Evolutionary conservation across 768 basidiomycete species (phyloP).

Genomic region (Trametes cubensis): DNA sequence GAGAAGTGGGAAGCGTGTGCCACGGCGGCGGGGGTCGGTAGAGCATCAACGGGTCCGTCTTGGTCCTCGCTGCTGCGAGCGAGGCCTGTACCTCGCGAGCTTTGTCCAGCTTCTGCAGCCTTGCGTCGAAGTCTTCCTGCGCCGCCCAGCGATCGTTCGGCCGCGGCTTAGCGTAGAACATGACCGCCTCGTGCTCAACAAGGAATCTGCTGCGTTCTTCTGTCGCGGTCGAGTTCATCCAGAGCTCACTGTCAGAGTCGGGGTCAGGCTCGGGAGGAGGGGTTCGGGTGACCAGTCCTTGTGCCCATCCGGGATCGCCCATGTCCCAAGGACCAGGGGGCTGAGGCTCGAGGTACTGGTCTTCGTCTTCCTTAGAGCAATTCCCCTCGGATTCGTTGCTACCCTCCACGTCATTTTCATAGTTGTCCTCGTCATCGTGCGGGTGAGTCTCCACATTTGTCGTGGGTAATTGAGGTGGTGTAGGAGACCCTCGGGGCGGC

Average conservation of each 20-base stretch:
- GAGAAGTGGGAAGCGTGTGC: constrained; percentile 15
- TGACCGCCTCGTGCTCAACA: neutral
- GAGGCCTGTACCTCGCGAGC: neutral
- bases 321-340: neutral
- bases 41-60: constrained; percentile 22
- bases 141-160: neutral
- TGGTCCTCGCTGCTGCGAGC: neutral
- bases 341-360: neutral
- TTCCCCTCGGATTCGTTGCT: neutral
- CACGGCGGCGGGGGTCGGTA: constrained; percentile 31
- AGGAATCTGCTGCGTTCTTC: neutral
- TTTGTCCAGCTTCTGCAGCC: neutral
- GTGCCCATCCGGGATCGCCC: neutral
- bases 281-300: neutral
- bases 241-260: neutral
- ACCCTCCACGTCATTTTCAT: neutral
- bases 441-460: neutral
- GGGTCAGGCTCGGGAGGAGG: neutral
- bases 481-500: neutral
- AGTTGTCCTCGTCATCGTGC: neutral
- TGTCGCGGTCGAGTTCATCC: constrained; percentile 6
- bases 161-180: constrained; percentile 2
- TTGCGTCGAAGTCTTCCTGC: neutral
- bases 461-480: no score
- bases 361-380: neutral